Evolutionary conservation across 1,139 yeast genomes (phyloP), one percentile per base, ranked within the genome.

Genomic region (Yamadazyma membranifaciens): DNA sequence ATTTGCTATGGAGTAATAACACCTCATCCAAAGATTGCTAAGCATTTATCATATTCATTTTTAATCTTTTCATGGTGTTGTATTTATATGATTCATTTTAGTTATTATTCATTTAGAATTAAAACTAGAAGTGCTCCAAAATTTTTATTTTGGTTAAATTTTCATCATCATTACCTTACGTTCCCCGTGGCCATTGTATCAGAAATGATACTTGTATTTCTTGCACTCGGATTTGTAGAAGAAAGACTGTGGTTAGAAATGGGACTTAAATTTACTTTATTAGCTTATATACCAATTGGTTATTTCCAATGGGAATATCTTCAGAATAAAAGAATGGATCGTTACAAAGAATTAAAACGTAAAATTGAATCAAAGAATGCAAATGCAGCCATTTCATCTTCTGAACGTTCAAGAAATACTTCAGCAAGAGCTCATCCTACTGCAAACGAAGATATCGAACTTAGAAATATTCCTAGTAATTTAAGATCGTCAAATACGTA

Each of bases 121-220:
- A 68, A 67, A 48, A 67, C 72, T 9, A 58, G 65, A 46, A 57
- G 68, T 9, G 59, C 73, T 11, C 73, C 65, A 14, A 46, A 41
- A 26, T 59, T 63, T 54, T 53, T 73, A 17, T 57, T 63, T 36
- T 61, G 70, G 63, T 49, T 71, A 29, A 69, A 75, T 52, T 69
- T 65, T 46, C 54, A 70, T 39, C 62, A 66, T 41, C 67, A 65
- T 47, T 68, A 65, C 44, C 16, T 78, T 4, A 58, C 74, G 11
- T 67, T 71, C 49, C 85, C 86, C 0, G 20, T 73, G 4, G 56
- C 74, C 2, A 55, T 72, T 16, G 46, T 64, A 1, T 66, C 81
- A 33, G 87, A 82, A 55, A 70, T 80, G 63, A 59, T 69, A n/a
- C 57, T 80, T 43, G 51, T 77, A 7, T 73, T 81, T 46, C 61